phyloP scores from a whole-genome alignment of 805 yeast species.

The Clavispora phyllophila region DNA sequence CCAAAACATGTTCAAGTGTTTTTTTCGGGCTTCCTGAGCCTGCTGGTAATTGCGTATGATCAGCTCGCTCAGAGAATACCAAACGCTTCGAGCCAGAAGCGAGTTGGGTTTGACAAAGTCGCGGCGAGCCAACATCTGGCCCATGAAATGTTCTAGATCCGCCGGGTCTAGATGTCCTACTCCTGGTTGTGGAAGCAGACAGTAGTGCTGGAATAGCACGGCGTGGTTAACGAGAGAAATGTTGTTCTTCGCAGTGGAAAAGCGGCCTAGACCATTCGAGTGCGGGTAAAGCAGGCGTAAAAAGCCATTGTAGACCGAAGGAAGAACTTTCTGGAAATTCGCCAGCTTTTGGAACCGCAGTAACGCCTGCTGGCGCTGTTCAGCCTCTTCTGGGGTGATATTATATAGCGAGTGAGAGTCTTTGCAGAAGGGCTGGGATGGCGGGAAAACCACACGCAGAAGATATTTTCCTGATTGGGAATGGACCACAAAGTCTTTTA shows the following conservation, averaged over 20 bases:
- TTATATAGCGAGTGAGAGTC: background rate
- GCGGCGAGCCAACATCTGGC: slow-evolving; percentile 18
- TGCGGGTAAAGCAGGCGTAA: slow-evolving; percentile 10
- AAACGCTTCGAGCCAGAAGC: slow-evolving; percentile 9
- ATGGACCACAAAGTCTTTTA: background rate
- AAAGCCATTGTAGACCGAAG: slow-evolving; percentile 1
- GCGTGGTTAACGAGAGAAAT: slow-evolving; percentile 21
- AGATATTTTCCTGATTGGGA: slow-evolving; percentile 7
- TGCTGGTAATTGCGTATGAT: slow-evolving; percentile 13
- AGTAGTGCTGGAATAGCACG: slow-evolving; percentile 20
- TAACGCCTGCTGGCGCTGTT: background rate
- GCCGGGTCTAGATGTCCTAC: slow-evolving; percentile 20
- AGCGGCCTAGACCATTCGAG: slow-evolving; percentile 3
- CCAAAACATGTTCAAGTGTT: slow-evolving; percentile 18
- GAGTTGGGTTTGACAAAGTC: slow-evolving; percentile 24
- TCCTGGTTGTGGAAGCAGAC: slow-evolving; percentile 23
- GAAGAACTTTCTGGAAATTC: slow-evolving; percentile 3
- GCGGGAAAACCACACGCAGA: slow-evolving; percentile 1
- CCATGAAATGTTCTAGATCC: slow-evolving; percentile 26
- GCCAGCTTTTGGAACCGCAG: slow-evolving; percentile 6
- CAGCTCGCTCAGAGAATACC: slow-evolving; percentile 2
- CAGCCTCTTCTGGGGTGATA: background rate
- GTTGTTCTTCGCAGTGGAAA: background rate
- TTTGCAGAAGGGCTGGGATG: background rate
- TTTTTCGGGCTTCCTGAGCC: slow-evolving; percentile 16